Evolutionary conservation across 495 filamentous ascomycete genomes (phyloP), one percentile per base, ranked within the genome.

Genomic region (Neurospora sublineolata): DNA sequence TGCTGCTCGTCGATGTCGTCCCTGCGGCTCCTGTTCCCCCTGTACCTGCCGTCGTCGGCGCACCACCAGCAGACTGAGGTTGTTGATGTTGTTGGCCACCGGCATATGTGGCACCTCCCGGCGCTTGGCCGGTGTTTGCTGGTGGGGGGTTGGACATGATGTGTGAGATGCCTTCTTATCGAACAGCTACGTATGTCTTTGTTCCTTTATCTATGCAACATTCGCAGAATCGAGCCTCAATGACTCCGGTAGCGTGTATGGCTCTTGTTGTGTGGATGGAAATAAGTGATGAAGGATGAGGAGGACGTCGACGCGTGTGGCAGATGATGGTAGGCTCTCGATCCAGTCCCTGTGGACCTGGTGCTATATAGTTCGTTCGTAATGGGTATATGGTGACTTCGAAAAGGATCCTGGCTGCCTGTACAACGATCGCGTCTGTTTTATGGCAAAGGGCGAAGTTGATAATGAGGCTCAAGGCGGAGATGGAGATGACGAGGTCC

Each of bases 1-100:
- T 73, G 76, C 80, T 64, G 73, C 84, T 70, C 37, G 75, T 64
- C 81, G 82, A 46, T 76, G 81, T n/a, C 73, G 78, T 71, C 75
- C 60, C 71, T 8, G 70, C 68, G 9, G 73, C 39, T 33, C 73
- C 68, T 33, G 41, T 71, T n/a, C 58, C 70, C 36, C 72, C 73
- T 18, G 60, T 75, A 20, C 72, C 75, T 14, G 76, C 69, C 46
- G 76, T 71, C 12, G 79, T 72, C 42, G 33, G 41, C 30, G 68
- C 44, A 20, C 68, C 68, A 23, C 72, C 74, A n/a, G 74, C 76
- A 36, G 78, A 79, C 40, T 76, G 78, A 67, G 75, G 76, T 27
- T 78, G 52, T 64, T 64, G 52, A 64, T 64, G 27, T 18, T 64
- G 52, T 64, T 64, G 52, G 52, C 52, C 52, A 36, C 70, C 73